These are phyloP conservation scores for Malassezia arunalokei DNA, from an alignment of 1,284 basidiomycete genomes.

Conservation along the genomic window DNA sequence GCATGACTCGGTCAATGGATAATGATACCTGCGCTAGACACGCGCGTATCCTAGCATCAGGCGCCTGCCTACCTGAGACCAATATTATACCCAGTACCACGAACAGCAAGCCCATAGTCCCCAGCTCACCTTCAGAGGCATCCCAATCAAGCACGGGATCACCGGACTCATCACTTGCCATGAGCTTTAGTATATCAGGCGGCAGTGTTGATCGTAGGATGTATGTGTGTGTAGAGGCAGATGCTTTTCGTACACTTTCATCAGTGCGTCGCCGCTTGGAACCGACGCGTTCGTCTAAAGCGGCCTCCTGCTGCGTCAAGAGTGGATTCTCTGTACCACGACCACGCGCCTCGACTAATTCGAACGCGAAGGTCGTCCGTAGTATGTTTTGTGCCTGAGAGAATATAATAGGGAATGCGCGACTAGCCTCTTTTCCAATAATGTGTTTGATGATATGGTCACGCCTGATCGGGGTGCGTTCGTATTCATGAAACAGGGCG, in stretches of 20 bases:
- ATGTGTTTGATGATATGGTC: slow-evolving; percentile 19
- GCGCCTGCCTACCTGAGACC: slow-evolving; percentile 28
- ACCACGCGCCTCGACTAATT: slow-evolving; percentile 23
- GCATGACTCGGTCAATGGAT: slow-evolving; percentile 4
- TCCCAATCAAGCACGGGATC: slow-evolving; percentile 20
- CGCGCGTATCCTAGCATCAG: slow-evolving; percentile 24
- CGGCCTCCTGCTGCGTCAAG: slow-evolving; percentile 1
- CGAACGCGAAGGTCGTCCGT: slow-evolving; percentile 20
- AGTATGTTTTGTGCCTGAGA: slow-evolving; percentile 16
- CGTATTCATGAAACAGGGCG: slow-evolving; percentile 23
- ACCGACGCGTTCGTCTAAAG: background rate
- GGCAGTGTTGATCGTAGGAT: slow-evolving; percentile 20
- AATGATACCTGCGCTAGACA: slow-evolving; percentile 9
- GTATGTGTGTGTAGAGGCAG: slow-evolving; percentile 5
- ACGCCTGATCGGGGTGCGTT: slow-evolving; percentile 12
- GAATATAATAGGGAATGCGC: slow-evolving; percentile 22
- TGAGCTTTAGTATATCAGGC: background rate
- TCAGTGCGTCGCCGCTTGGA: slow-evolving; percentile 8
- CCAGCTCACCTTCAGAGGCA: slow-evolving; percentile 17
- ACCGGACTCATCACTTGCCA: background rate
- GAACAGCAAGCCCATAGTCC: slow-evolving; percentile 26
- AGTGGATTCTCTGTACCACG: slow-evolving; percentile 19
- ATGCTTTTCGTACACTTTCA: background rate
- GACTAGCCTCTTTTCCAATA: slow-evolving; percentile 16
- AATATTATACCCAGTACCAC: slow-evolving; percentile 35